phyloP scores from a whole-genome alignment of 768 basidiomycete genomes.

The Pholiota molesta region DNA sequence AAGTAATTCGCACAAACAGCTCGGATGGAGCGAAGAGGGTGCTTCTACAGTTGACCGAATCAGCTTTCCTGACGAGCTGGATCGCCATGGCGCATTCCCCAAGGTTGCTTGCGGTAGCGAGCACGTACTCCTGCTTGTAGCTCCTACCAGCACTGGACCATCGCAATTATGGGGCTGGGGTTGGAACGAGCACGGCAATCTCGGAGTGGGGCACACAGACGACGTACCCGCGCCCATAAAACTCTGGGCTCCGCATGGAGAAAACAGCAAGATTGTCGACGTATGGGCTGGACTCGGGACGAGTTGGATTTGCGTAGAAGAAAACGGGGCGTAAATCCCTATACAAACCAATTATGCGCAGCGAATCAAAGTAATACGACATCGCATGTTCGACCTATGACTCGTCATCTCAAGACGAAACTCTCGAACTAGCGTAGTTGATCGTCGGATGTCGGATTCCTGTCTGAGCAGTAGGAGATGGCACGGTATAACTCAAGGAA shows the following conservation, averaged over 20 bases:
- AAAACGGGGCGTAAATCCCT: no score
- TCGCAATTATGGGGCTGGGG: constrained; percentile 85
- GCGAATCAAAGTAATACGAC: no score
- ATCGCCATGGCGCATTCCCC: constrained; percentile 26
- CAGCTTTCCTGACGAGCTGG: constrained; percentile 13
- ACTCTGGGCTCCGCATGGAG: constrained; percentile 38
- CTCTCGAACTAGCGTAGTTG: no score
- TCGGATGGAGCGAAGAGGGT: constrained; percentile 43
- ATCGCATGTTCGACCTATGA: no score
- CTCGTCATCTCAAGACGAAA: no score
- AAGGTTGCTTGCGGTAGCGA: constrained; percentile 79
- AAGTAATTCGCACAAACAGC: constrained; percentile 68
- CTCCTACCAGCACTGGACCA: constrained; percentile 18
- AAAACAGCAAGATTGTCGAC: no score
- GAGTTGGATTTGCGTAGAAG: no score
- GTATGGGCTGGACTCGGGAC: no score
- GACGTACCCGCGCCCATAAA: constrained; percentile 54
- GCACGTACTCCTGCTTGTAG: constrained; percentile 62
- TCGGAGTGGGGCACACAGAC: constrained; percentile 65
- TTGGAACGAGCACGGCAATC: constrained; percentile 98
- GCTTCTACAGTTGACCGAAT: constrained; percentile 12
- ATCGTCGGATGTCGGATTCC: no score
- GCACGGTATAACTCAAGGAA: no score
- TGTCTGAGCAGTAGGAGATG: no score
- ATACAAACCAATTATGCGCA: no score